These are phyloP conservation scores for Rosellinia necatrix DNA, from an alignment of 2,329 filamentous ascomycete genomes.

Conservation along the genomic window DNA sequence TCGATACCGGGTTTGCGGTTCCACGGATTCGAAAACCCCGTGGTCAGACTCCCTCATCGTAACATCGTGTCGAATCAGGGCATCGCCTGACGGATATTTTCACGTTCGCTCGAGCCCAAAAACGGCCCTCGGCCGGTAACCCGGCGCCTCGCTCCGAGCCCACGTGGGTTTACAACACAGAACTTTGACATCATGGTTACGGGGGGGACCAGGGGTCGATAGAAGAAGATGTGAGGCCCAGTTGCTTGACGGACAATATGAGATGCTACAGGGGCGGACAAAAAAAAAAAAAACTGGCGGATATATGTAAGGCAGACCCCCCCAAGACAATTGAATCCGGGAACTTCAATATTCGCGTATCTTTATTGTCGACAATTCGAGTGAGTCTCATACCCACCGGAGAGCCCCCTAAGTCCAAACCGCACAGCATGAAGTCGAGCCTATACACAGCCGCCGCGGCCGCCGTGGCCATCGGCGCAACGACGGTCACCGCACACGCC, in stretches of 20 bases:
- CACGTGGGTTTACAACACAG: not conserved
- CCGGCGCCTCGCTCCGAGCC: slow-evolving; percentile 19
- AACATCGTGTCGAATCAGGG: slow-evolving; percentile 10
- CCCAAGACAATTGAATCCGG: not conserved
- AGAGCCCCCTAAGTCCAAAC: not conserved
- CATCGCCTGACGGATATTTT: slow-evolving; percentile 3
- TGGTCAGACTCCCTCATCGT: not conserved
- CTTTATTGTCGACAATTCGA: not conserved
- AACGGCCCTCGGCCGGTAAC: slow-evolving; percentile 5
- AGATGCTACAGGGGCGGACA: not conserved
- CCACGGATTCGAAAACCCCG: not conserved
- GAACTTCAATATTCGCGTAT: not conserved
- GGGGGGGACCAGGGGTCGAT: too few relatives aligned
- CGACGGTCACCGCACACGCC: slow-evolving; percentile 51
- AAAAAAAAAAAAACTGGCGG: not conserved
- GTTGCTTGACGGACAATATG: not conserved
- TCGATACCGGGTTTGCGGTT: slow-evolving; percentile 13
- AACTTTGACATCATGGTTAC: not conserved
- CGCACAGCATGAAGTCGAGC: slow-evolving; percentile 45
- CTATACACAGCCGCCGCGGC: slow-evolving; percentile 37
- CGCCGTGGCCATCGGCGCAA: slow-evolving; percentile 42
- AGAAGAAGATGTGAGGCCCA: not conserved
- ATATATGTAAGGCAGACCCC: slow-evolving; percentile 8
- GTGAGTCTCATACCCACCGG: not conserved
- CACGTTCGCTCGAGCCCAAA: not conserved